Percentiles rank a stretch among this genome's conserved stretches.
phyloP scores from a whole-genome alignment of 2,329 filamentous ascomycete genomes.

The Sarocladium kiliense region DNA sequence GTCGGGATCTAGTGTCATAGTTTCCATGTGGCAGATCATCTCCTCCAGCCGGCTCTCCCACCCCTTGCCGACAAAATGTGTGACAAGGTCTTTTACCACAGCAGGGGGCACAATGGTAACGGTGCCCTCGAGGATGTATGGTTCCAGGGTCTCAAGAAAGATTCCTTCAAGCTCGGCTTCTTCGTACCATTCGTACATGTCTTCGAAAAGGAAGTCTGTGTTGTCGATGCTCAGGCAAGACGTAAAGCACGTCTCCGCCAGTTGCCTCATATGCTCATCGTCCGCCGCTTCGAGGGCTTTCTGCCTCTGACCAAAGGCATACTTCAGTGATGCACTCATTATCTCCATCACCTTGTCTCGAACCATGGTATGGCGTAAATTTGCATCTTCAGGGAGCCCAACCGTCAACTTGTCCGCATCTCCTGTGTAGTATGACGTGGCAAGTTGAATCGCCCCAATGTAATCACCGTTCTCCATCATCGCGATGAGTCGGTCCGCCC shows the following conservation, averaged over 20 bases:
- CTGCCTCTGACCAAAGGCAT: constrained; percentile 69
- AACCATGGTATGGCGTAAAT: constrained; percentile 72
- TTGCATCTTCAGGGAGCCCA: constrained; percentile 80
- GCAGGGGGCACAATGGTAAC: constrained; percentile 73
- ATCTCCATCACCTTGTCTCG: constrained; percentile 88
- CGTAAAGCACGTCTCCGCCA: constrained; percentile 77
- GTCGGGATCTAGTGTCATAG: constrained; percentile 86
- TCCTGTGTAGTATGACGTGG: constrained; percentile 87
- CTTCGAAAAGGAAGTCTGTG: constrained; percentile 81
- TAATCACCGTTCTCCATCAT: constrained; percentile 98
- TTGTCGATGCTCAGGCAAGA: constrained; percentile 77
- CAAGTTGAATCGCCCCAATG: constrained; percentile 82
- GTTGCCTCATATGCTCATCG: constrained; percentile 62
- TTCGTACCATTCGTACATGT: constrained; percentile 86
- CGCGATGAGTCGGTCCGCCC: constrained; percentile 89
- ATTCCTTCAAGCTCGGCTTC: constrained; percentile 66
- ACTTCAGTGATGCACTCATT: constrained; percentile 85
- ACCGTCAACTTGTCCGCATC: constrained; percentile 92
- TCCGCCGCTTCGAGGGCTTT: constrained; percentile 40
- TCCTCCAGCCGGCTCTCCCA: constrained; percentile 80
- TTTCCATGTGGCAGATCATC: constrained; percentile 89
- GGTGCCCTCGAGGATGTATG: constrained; percentile 75
- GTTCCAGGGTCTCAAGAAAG: constrained; percentile 84
- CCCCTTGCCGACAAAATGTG: constrained; percentile 71
- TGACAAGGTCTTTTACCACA: constrained; percentile 80